Percentiles rank a stretch among this genome's conserved stretches.
phyloP scores from a whole-genome alignment of 306 rosid species.

The Acacia confusa region DNA sequence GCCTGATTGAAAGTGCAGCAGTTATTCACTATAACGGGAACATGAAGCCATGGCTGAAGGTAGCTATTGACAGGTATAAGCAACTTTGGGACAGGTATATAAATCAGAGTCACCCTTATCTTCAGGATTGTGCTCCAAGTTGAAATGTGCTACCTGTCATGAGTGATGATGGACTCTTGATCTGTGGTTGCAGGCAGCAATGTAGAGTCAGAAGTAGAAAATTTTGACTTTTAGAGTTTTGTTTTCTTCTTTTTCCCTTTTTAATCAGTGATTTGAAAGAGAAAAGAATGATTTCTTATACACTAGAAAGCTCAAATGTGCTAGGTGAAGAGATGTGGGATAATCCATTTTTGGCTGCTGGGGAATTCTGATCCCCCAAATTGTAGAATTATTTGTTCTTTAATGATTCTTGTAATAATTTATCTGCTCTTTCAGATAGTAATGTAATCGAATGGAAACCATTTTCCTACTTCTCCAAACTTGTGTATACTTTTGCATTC shows the following conservation, averaged over 20 bases:
- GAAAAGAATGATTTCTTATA: slow-evolving; percentile 57
- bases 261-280: slow-evolving; percentile 48
- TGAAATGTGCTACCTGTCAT: slow-evolving; percentile 67
- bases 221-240: slow-evolving; percentile 57
- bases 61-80: slow-evolving; percentile 84
- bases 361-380: slow-evolving; percentile 50
- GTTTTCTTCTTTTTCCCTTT: slow-evolving; percentile 30
- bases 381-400: slow-evolving; percentile 58
- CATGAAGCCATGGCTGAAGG: slow-evolving; percentile 98
- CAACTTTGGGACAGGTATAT: slow-evolving; percentile 87
- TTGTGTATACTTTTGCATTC: slow-evolving; percentile 10
- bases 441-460: slow-evolving; percentile 45
- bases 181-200: slow-evolving; percentile 47
- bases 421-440: slow-evolving; percentile 45
- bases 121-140: slow-evolving; percentile 75
- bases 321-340: slow-evolving; percentile 53
- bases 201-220: slow-evolving; percentile 74
- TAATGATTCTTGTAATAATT: slow-evolving; percentile 65
- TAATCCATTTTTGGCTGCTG: slow-evolving; percentile 61
- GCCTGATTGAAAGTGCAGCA: slow-evolving; percentile 90
- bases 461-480: background rate
- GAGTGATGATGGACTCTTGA: slow-evolving; percentile 41
- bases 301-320: slow-evolving; percentile 56
- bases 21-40: slow-evolving; percentile 91
- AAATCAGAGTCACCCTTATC: slow-evolving; percentile 76